Conservation (phyloP, 345 rosid species). For the Conringia planisiliqua region DNA sequence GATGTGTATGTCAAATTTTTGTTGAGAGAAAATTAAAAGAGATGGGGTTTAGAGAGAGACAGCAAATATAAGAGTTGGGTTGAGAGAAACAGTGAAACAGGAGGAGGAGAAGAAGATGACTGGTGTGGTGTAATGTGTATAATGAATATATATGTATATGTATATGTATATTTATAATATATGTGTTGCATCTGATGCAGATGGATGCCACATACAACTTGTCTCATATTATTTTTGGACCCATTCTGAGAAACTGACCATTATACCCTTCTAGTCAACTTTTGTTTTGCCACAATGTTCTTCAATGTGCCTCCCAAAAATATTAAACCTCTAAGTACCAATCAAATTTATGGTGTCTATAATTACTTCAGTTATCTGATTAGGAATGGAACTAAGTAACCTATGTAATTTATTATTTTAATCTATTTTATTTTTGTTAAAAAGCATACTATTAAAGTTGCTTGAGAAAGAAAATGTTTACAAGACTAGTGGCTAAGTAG, state of each 20-base stretch:
- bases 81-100: conserved; percentile 17
- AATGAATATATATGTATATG: not conserved
- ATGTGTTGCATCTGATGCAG: not conserved
- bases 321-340: not conserved
- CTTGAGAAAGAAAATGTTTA: no score
- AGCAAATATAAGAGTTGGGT: not conserved
- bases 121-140: not conserved
- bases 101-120: conserved; percentile 10
- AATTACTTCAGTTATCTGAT: not conserved
- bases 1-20: not conserved
- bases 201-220: not conserved
- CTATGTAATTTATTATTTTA: not conserved
- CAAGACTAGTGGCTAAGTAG: no score
- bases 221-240: not conserved
- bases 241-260: not conserved
- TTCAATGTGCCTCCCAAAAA: not conserved
- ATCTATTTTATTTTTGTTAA: no score
- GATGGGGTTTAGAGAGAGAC: conserved; percentile 1
- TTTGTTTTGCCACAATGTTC: not conserved
- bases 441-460: no score
- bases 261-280: not conserved
- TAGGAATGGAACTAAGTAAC: not conserved
- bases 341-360: not conserved
- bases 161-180: not conserved
- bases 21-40: not conserved